Conservation (phyloP, 2,329 filamentous ascomycete genomes). For the Fusarium chaquense region DNA sequence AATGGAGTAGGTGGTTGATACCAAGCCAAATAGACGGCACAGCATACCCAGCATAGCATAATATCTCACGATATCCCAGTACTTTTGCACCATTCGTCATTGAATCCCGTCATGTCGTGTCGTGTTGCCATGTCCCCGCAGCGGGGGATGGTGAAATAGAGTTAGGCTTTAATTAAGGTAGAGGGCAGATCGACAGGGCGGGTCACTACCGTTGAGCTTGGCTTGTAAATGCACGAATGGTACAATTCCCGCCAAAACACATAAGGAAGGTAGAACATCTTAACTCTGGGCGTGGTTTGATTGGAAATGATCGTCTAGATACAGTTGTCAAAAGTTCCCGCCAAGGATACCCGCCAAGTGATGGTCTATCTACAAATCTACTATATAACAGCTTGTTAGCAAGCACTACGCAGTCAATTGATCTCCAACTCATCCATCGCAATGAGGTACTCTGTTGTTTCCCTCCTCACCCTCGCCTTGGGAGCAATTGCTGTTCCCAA, state of each 20-base stretch:
- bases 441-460: constrained; percentile 39
- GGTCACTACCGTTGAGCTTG: constrained; percentile 1
- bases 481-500: constrained; percentile 37
- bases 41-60: neutral
- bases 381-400: constrained; percentile 1
- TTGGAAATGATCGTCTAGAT: constrained; percentile 22
- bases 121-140: constrained; percentile 2
- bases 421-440: constrained; percentile 13
- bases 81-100: constrained; percentile 33
- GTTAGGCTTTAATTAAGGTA: constrained; percentile 33
- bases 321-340: constrained; percentile 20
- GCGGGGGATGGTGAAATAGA: constrained; percentile 52
- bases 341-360: constrained; percentile 3
- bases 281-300: constrained; percentile 7
- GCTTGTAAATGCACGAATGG: constrained; percentile 11
- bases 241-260: constrained; percentile 11
- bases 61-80: constrained; percentile 2
- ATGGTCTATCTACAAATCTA: neutral
- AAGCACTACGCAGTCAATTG: neutral
- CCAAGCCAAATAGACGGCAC: constrained; percentile 16
- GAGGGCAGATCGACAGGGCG: constrained; percentile 29
- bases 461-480: constrained; percentile 33
- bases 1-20: constrained; percentile 51
- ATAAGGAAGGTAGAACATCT: constrained; percentile 31
- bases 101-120: neutral